Base-by-base conservation (phyloP, 2,329 filamentous ascomycete species). In the Sarocladium kiliense region DNA sequence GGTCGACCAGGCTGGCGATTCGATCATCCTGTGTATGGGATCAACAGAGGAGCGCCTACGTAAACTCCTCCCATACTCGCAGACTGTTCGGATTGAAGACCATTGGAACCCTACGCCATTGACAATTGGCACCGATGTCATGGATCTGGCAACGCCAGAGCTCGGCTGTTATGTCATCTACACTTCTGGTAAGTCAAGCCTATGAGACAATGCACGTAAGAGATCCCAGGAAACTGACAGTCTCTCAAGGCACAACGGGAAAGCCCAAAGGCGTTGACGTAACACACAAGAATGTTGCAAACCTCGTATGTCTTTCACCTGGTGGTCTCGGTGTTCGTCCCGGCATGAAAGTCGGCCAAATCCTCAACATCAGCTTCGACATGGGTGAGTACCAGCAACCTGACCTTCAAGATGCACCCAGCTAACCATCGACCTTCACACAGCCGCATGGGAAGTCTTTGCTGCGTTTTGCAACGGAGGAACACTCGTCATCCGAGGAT, bases 391-490 rank as follows among this genome's bases (percentile, higher is more conserved):
- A 36, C 30, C 12, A 7, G 30, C 30, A 32, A 32, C 30, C 30
- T 6, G 30, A 7, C 30, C 30, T 32, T 32, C 7, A 32, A 32
- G 7, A 32, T 12, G 12, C 30, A 6, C 30, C 30, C 12, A 7
- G 7, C 7, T 12, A 32, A 7, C 23, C 25, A 21, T 49, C 51
- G 49, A 54, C 49, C 51, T 25, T 55, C n/a, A 3, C 3, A 49
- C 55, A 82, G 81, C 78, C 21, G 80, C 80, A 12, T 84, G 81
- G 81, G 81, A 84, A 58, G 78, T 84, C n/a, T 72, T 84, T 9
- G 75, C 73, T 1, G 77, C 75, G 53, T 66, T 84, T 23, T 79
- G 79, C 66, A 84, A 83, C 49, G 80, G 80, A 19, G 80, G 80
- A 4, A 82, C 79, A 3, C 67, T 84, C 44, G 69, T 80, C 45